Evolutionary conservation across 2,329 filamentous ascomycete species (phyloP), one percentile per base, ranked within the genome.

Genomic region (Paecilomyces variotii): DNA sequence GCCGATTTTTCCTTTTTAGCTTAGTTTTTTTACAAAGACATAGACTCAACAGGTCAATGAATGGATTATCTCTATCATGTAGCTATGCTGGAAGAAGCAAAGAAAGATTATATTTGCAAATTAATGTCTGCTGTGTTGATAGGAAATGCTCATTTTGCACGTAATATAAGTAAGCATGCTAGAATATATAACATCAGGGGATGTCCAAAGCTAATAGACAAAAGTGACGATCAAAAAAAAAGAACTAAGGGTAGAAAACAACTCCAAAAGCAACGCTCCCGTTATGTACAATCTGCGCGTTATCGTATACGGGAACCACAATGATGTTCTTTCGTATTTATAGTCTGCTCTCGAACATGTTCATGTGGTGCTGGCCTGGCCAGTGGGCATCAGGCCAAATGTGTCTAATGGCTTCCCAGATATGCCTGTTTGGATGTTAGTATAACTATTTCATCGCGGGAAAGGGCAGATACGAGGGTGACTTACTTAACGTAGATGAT

Each of bases 351-450:
- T 96, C 90, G 60, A 94, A 80, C 53, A 85, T 83, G 60, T 85
- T 82, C 74, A 85, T 81, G 59, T 84, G 83, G 66, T 86, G 82
- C 68, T 91, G 86, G 60, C 87, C 86, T 24, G 90, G 89, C 89
- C 91, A 96, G 66, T 88, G 84, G 49, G 84, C 87, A 67, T 96
- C 90, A 1, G 94, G 94, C 94, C 94, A 99, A 63, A 99, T 88
- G 63, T 88, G 81, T 60, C 88, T 86, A 72, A 99, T 86, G 27
- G 91, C 93, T 76, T 97, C 93, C 90, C 91, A 97, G 61, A 97
- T 93, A 73, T 96, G 89, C 62, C 90, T 91, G 64, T 19, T 57
- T 52, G 61, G 63, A 62, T 57, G 68, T 62, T 58, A 62, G 53
- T 57, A 54, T 56, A 55, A 60, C 66, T 61, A 68, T 61, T 57